Percentiles rank a stretch among this genome's conserved stretches.
Conservation (phyloP, 768 basidiomycete species). For the Boletus tylopilopsis region DNA sequence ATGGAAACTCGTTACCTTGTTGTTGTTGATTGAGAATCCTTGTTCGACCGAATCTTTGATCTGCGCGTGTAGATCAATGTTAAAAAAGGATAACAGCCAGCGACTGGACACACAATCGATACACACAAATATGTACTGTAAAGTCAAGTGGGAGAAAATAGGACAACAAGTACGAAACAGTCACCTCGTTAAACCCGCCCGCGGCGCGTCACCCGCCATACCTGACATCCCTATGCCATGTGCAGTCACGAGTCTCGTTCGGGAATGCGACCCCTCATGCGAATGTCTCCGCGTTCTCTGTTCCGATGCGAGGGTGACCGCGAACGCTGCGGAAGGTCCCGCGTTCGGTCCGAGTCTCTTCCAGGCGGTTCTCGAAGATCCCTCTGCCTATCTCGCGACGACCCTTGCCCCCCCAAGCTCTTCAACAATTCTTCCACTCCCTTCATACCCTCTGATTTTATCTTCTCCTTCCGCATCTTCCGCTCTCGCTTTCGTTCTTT, state of each 20-base stretch:
- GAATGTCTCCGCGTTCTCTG: conserved; percentile 10
- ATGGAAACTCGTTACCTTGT: too few relatives aligned
- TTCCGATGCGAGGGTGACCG: conserved; percentile 8
- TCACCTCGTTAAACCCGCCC: neutral
- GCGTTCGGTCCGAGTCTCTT: conserved; percentile 9
- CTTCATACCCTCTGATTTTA: conserved; percentile 57
- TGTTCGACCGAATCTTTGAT: too few relatives aligned
- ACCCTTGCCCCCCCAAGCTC: conserved; percentile 32
- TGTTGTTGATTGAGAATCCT: too few relatives aligned
- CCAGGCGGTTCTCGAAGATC: conserved; percentile 10
- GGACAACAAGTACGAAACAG: conserved; percentile 2
- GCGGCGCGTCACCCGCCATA: conserved; percentile 2
- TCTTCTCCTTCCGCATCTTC: conserved; percentile 48
- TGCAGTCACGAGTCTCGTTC: conserved; percentile 10
- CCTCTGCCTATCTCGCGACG: conserved; percentile 20
- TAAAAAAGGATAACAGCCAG: too few relatives aligned
- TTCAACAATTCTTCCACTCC: conserved; percentile 67
- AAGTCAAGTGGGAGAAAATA: neutral
- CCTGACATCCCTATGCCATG: conserved; percentile 3
- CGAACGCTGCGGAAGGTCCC: conserved; percentile 13
- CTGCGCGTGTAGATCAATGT: conserved; percentile 1
- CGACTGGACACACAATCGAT: too few relatives aligned
- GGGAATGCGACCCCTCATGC: conserved; percentile 16
- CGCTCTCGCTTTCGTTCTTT: conserved; percentile 74
- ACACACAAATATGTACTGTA: neutral